phyloP scores from a whole-genome alignment of 2,329 filamentous ascomycete genomes.

The Cladosporium cucumerinum region DNA sequence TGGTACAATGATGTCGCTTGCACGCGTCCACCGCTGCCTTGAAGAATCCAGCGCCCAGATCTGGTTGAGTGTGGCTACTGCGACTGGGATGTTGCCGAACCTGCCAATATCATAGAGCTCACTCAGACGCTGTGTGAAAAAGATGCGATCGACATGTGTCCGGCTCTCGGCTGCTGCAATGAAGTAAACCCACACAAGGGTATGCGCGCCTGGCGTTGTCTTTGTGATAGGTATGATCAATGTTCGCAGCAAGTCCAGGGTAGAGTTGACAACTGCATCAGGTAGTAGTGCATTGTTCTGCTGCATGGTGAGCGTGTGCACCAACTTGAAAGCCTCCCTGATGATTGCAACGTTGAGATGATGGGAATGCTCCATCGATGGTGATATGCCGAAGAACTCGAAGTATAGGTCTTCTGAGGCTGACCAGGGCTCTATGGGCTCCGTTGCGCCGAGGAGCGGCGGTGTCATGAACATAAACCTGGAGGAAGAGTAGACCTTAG shows the following conservation, averaged over 20 bases:
- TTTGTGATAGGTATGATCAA: constrained; percentile 32
- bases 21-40: constrained; percentile 11
- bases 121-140: constrained; percentile 35
- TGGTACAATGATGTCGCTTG: constrained; percentile 7
- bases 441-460: constrained; percentile 9
- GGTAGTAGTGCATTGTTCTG: not conserved
- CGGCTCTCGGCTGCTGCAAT: constrained; percentile 41
- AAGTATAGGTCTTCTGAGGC: constrained; percentile 7
- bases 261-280: not conserved
- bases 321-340: constrained; percentile 18
- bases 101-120: constrained; percentile 34
- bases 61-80: constrained; percentile 33
- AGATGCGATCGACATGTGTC: constrained; percentile 35
- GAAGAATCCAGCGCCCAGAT: constrained; percentile 33
- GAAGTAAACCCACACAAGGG: constrained; percentile 44
- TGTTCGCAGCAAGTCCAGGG: constrained; percentile 33
- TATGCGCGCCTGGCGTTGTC: constrained; percentile 35
- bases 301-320: not conserved
- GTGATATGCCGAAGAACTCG: constrained; percentile 12
- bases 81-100: constrained; percentile 41
- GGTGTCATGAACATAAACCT: constrained; percentile 18
- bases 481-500: not conserved
- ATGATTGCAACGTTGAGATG: not conserved
- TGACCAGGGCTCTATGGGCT: constrained; percentile 10
- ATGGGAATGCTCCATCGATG: not conserved